Percentiles rank a stretch among this genome's conserved stretches.
Evolutionary conservation across 2,329 filamentous ascomycete genomes (phyloP).

Genomic region (Phaeosphaeriaceae sp.): DNA sequence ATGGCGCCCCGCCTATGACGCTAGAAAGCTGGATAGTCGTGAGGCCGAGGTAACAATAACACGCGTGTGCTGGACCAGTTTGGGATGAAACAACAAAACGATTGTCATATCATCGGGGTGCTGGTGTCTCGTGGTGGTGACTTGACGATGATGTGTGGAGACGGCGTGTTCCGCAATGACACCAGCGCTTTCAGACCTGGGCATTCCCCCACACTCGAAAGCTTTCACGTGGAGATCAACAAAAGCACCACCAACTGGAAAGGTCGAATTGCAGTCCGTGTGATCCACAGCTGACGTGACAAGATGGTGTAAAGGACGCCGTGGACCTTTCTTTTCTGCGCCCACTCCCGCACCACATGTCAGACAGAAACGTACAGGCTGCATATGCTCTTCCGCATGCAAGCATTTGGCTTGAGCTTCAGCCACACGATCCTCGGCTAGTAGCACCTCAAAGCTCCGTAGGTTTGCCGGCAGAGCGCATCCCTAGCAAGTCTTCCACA

Average conservation of each 20-base stretch:
- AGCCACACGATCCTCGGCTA: constrained; percentile 31
- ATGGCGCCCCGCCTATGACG: constrained; percentile 43
- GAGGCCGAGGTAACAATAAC: constrained; percentile 36
- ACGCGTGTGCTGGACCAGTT: constrained; percentile 9
- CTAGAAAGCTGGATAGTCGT: constrained; percentile 26
- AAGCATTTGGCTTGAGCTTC: constrained; percentile 18
- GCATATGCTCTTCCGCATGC: constrained; percentile 13
- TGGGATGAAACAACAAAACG: constrained; percentile 10
- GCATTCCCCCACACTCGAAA: constrained; percentile 39
- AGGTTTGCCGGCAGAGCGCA: constrained; percentile 13
- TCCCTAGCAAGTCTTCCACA: constrained; percentile 21
- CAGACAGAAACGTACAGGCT: neutral
- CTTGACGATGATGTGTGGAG: constrained; percentile 14
- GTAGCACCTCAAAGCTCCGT: constrained; percentile 5
- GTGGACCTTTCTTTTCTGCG: constrained; percentile 5
- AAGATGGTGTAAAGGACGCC: constrained; percentile 14
- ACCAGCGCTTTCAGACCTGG: constrained; percentile 22
- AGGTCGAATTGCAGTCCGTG: neutral
- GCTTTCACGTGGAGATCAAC: constrained; percentile 37
- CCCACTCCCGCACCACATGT: neutral
- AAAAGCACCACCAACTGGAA: constrained; percentile 16
- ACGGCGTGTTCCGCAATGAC: constrained; percentile 19
- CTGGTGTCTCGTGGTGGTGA: constrained; percentile 7
- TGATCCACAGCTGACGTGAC: constrained; percentile 26
- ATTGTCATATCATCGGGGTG: constrained; percentile 3